Conservation (phyloP, 345 rosid species). For the Cardamine occulta region DNA sequence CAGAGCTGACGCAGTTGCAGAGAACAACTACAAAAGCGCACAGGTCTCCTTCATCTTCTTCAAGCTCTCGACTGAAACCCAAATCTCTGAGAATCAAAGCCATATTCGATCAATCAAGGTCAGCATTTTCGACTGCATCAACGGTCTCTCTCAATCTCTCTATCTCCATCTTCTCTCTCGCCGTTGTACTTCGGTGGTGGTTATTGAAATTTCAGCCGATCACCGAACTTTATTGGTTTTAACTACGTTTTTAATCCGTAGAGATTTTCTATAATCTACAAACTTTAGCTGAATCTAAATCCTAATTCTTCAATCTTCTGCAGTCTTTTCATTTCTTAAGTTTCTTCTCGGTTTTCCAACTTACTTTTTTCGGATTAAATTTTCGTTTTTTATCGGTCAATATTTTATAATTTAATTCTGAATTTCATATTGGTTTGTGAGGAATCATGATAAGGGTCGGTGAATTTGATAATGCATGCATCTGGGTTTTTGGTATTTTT, state of each 20-base stretch:
- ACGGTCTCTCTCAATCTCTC: not conserved
- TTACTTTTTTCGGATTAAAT: not conserved
- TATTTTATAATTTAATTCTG: not conserved
- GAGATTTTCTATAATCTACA: not conserved
- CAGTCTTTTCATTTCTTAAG: not conserved
- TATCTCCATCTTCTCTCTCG: too few species aligned
- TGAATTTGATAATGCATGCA: slow-evolving; percentile 23
- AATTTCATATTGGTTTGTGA: not conserved
- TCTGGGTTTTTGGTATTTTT: slow-evolving; percentile 22
- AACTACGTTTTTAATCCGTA: not conserved
- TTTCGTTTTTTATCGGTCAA: not conserved
- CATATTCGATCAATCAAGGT: slow-evolving; percentile 27
- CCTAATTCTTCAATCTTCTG: not conserved
- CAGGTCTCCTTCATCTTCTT: slow-evolving; percentile 5
- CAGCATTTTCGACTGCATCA: slow-evolving; percentile 22
- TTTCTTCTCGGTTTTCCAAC: not conserved
- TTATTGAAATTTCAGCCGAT: slow-evolving; percentile 3
- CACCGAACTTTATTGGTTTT: not conserved
- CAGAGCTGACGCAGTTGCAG: slow-evolving; percentile 3
- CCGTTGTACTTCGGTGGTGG: not conserved
- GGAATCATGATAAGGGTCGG: not conserved
- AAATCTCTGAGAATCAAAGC: slow-evolving; percentile 19
- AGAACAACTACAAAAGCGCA: slow-evolving; percentile 36
- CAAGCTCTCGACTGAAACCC: slow-evolving; percentile 23
- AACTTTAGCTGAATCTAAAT: slow-evolving; percentile 5